Conservation (phyloP, 352 stramenopile genomes). For the Phytophthora capsici region DNA sequence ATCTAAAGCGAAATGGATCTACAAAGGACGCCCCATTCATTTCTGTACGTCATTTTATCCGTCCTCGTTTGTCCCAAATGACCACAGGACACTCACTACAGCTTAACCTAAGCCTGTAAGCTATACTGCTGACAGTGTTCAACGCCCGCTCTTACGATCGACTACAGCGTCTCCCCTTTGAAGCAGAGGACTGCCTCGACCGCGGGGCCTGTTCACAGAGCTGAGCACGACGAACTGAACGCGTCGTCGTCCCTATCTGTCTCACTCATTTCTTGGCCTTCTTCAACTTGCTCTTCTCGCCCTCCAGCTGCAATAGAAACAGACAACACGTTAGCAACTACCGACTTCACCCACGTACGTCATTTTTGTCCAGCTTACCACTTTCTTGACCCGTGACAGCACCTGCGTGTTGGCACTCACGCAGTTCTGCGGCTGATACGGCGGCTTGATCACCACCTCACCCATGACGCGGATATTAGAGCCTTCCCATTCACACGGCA, state of each 20-base stretch:
- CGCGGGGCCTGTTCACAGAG: slow-evolving; percentile 17
- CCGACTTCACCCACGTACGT: not conserved
- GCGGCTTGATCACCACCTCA: slow-evolving; percentile 85
- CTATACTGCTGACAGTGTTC: slow-evolving; percentile 14
- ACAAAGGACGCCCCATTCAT: slow-evolving; percentile 20
- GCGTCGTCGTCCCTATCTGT: slow-evolving; percentile 2
- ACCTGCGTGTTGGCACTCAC: slow-evolving; percentile 75
- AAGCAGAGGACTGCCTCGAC: slow-evolving; percentile 36
- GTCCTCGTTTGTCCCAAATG: slow-evolving; percentile 16
- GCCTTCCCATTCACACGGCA: slow-evolving; percentile 87
- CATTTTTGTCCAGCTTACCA: slow-evolving; percentile 53
- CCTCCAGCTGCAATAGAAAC: slow-evolving; percentile 52
- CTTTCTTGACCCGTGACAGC: slow-evolving; percentile 85
- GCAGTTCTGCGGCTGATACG: slow-evolving; percentile 84
- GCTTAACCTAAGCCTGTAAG: slow-evolving; percentile 7
- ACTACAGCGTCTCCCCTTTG: slow-evolving; percentile 28
- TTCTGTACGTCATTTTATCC: slow-evolving; percentile 11
- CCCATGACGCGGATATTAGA: slow-evolving; percentile 86
- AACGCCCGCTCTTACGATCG: slow-evolving; percentile 20
- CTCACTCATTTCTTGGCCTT: slow-evolving; percentile 55
- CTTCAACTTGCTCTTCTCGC: slow-evolving; percentile 77
- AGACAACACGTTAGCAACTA: not conserved
- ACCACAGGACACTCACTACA: slow-evolving; percentile 29
- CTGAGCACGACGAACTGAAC: slow-evolving; percentile 18
- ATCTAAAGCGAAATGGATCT: not conserved